Evolutionary conservation across 1,139 yeast genomes (phyloP), one percentile per base, ranked within the genome.

Genomic region (Saccharomyces hybrid): DNA sequence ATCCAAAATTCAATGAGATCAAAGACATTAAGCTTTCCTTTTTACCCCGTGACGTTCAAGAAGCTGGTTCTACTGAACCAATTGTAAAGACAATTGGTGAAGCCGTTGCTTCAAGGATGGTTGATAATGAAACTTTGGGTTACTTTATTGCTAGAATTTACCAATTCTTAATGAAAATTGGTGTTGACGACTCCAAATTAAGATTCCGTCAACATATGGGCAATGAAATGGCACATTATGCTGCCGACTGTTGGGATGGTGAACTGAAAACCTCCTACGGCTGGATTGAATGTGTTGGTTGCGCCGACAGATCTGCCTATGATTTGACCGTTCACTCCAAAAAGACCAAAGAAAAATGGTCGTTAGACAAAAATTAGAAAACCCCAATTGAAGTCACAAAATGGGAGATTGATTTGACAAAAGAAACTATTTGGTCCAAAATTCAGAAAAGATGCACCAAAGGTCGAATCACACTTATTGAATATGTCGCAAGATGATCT

Each of bases 231-330:
- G 99, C 99, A 27, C 99, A 95, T 73, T 95, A 95, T 72, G 99
- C 99, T 57, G 85, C 96, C 63, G 99, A 95, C 76, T 95, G 99
- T 79, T 95, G 99, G 99, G 99, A 95, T 77, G 97, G 97, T 61
- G 99, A 95, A 78, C 80, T 95, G 66, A 85, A 88, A 67, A 86
- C 97, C 47, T 88, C 97, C 42, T 95, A 88, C 70, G 98, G 99
- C 64, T 95, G 99, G 99, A 87, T 95, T 66, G 99, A 95, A 77
- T 93, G 99, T 83, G 98, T 93, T 69, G 99, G 99, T 64, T 93
- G 99, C 78, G 99, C 99, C 60, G 99, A 95, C 75, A 85, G 99
- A 78, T 88, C 97, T 51, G 99, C 99, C 49, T 95, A 90, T 71
- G 99, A 95, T 75, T 82, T 95, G 73, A 81, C 93, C 53, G 99